Evolutionary conservation across 768 basidiomycete genomes (phyloP).

Genomic region (Clitopilus passeckerianus): DNA sequence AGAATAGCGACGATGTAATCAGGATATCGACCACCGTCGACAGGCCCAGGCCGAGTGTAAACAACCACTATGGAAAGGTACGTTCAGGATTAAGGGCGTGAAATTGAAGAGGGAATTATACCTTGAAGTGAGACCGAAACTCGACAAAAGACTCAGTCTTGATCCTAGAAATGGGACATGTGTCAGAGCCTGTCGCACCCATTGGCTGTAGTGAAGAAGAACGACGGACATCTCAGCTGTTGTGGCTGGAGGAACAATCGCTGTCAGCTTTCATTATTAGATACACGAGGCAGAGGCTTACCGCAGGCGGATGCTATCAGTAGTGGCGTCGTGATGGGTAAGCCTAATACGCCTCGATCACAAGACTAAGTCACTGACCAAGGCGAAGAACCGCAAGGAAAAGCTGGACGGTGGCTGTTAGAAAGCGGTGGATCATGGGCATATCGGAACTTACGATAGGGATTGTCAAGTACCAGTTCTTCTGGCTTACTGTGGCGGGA

Average conservation of each 20-base stretch:
- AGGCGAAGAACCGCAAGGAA: slow-evolving; percentile 18
- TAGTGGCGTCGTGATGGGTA: background rate
- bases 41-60: slow-evolving; percentile 37
- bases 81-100: background rate
- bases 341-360: background rate
- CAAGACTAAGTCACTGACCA: slow-evolving; percentile 8
- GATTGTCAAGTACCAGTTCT: slow-evolving; percentile 15
- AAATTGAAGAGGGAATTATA: slow-evolving; percentile 3
- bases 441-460: slow-evolving; percentile 18
- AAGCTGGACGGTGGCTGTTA: slow-evolving; percentile 7
- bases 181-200: background rate
- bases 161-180: slow-evolving; percentile 11
- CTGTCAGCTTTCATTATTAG: background rate
- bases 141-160: slow-evolving; percentile 8
- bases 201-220: background rate
- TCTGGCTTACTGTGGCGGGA: slow-evolving; percentile 16
- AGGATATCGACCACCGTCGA: slow-evolving; percentile 34
- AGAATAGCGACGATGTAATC: slow-evolving; percentile 28
- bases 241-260: slow-evolving; percentile 8
- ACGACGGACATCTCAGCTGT: slow-evolving; percentile 18
- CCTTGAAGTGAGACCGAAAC: slow-evolving; percentile 15
- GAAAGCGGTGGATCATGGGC: background rate
- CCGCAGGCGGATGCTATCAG: slow-evolving; percentile 10
- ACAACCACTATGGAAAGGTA: slow-evolving; percentile 33
- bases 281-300: background rate